Base-by-base conservation (phyloP, 805 yeast species). In the Candida golubevii region DNA sequence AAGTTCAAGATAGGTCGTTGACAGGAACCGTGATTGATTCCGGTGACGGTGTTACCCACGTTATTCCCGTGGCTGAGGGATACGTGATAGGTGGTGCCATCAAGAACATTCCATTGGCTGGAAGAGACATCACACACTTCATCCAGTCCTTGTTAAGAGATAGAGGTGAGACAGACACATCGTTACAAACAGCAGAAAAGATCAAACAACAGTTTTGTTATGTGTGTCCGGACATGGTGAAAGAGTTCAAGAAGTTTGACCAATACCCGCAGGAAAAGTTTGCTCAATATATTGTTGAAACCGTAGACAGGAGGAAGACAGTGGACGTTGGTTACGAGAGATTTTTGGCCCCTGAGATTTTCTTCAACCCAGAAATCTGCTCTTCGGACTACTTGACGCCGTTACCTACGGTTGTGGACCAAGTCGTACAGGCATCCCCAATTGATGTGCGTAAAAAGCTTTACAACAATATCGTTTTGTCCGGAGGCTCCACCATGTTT, bases 41-140 rank as follows among this genome's bases (percentile, higher is more conserved):
- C 2, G 99, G 99, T 71, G 99, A 91, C 62, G 99, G 99, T 75
- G 99, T 93, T 4, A 93, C 99, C 10, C 99, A 93, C 65, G 98
- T 93, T 37, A 93, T 93, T 51, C 98, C 99, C 12, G 99, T 93
- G 31, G 98, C 99, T 26, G 99, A 93, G 70, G 99, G 99, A 47
- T 93, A 93, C 62, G 99, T 93, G 30, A 93, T 93, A 63, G 99
- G 98, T 6, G 83, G 96, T 11, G 96, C 97, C 29, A 93, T 93
- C 64, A 93, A 93, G 62, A 91, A 93, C 65, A 88, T 93, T 47
- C 99, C 99, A 47, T 85, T 93, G 66, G 99, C 99, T 0, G 99
- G 99, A 58, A 83, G 99, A 69, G 99, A 93, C 64, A 91, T 93
- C 57, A 93, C 99, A 2, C 77, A 81, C 52, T 93, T 93, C 63